Percentiles rank a stretch among this genome's conserved stretches.
These are phyloP conservation scores for Lachnellula arida DNA, from an alignment of 2,329 filamentous ascomycete species.

Conservation along the genomic window DNA sequence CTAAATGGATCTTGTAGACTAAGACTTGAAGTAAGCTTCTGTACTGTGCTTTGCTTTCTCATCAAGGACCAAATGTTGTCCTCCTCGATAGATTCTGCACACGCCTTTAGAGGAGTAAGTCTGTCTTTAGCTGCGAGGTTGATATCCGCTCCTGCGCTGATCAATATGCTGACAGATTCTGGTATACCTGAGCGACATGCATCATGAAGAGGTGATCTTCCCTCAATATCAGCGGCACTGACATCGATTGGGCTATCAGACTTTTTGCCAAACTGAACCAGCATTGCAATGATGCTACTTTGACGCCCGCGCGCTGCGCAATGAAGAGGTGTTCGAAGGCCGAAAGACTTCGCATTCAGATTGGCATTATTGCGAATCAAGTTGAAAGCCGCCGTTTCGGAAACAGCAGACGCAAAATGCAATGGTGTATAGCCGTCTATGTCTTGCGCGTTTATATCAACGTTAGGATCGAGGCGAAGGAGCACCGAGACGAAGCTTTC, in stretches of 20 bases:
- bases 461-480: conserved; percentile 1
- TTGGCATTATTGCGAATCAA: background rate
- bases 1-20: background rate
- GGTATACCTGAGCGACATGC: conserved; percentile 11
- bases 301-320: background rate
- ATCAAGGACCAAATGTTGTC: background rate
- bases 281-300: background rate
- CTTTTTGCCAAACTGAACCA: background rate
- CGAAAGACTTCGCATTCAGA: background rate
- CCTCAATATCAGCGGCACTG: background rate
- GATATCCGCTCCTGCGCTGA: conserved; percentile 6
- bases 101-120: conserved; percentile 4
- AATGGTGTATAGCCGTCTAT: conserved; percentile 14
- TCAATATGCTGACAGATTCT: conserved; percentile 10
- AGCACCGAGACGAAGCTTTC: background rate
- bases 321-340: background rate
- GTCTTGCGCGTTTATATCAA: conserved; percentile 15
- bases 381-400: background rate
- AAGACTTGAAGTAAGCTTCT: background rate
- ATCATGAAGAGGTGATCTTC: conserved; percentile 12
- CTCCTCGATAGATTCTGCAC: background rate
- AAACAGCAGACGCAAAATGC: conserved; percentile 6
- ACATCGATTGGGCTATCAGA: background rate
- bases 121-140: background rate
- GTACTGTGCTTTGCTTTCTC: background rate